Percentiles rank a stretch among this genome's conserved stretches.
phyloP scores from a whole-genome alignment of 257 asterid genomes.

The Mentha longifolia region DNA sequence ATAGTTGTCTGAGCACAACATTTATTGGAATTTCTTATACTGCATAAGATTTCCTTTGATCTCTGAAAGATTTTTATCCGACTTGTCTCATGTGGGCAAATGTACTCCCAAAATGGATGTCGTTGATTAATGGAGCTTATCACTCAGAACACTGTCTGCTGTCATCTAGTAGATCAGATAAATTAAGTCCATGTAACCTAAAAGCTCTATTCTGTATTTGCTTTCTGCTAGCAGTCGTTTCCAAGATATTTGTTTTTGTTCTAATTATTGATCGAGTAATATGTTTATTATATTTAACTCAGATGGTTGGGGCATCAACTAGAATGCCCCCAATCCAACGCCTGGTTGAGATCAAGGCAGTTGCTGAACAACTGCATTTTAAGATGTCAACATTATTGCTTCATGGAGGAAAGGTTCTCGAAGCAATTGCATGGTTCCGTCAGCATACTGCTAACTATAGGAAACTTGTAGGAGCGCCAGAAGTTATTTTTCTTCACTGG shows the following conservation, averaged over 20 bases:
- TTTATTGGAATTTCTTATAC: slow-evolving; percentile 3
- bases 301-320: slow-evolving; percentile 92
- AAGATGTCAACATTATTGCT: slow-evolving; percentile 84
- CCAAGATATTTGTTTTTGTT: background rate
- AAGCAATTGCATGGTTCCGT: slow-evolving; percentile 89
- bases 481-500: slow-evolving; percentile 88
- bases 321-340: slow-evolving; percentile 92
- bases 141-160: slow-evolving; percentile 15
- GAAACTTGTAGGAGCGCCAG: slow-evolving; percentile 74
- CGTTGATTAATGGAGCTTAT: background rate
- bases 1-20: background rate
- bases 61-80: background rate
- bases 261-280: background rate
- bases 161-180: slow-evolving; percentile 22
- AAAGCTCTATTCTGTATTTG: slow-evolving; percentile 21
- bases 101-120: slow-evolving; percentile 1
- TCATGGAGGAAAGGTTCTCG: slow-evolving; percentile 87
- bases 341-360: slow-evolving; percentile 80
- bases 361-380: slow-evolving; percentile 90
- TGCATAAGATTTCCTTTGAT: slow-evolving; percentile 6
- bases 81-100: background rate
- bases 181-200: slow-evolving; percentile 10
- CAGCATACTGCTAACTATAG: slow-evolving; percentile 71
- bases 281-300: slow-evolving; percentile 22
- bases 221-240: slow-evolving; percentile 23